Percentiles rank a stretch among this genome's conserved stretches.
These are phyloP conservation scores for Dryadomyces quercus-mongolicae DNA, from an alignment of 2,329 filamentous ascomycete species.

Conservation along the genomic window DNA sequence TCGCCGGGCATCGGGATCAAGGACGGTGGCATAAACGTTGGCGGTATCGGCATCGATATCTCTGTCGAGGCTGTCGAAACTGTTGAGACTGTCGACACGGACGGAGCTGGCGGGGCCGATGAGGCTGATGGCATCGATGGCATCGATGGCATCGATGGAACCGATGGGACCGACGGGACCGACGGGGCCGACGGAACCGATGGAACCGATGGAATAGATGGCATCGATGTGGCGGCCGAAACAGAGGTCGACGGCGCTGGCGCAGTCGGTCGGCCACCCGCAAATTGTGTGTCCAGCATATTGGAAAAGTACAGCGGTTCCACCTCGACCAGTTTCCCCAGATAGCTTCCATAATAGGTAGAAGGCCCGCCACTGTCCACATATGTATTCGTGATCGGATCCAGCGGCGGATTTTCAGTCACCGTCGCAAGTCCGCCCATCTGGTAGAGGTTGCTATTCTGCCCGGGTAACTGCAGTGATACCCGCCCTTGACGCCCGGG, in stretches of 20 bases:
- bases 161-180: too few species aligned
- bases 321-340: not conserved
- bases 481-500: not conserved
- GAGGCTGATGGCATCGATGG: too few species aligned
- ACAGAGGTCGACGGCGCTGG: not conserved
- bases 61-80: too few species aligned
- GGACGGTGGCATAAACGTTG: not conserved
- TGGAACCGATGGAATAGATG: too few species aligned
- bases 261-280: not conserved
- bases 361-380: not conserved
- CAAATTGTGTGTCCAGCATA: not conserved
- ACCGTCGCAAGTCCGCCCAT: not conserved
- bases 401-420: not conserved
- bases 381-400: not conserved
- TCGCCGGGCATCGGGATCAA: too few species aligned
- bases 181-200: too few species aligned
- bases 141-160: too few species aligned
- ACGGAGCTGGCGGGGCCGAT: too few species aligned
- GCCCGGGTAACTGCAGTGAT: not conserved
- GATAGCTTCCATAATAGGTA: not conserved
- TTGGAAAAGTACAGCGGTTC: not conserved
- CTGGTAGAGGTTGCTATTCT: not conserved
- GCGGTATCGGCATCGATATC: not conserved
- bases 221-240: too few species aligned
- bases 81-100: too few species aligned